Evolutionary conservation across 192 early-diverging fungal genomes (phyloP), one percentile per base, ranked within the genome.

Genomic region (Coemansia sp.): DNA sequence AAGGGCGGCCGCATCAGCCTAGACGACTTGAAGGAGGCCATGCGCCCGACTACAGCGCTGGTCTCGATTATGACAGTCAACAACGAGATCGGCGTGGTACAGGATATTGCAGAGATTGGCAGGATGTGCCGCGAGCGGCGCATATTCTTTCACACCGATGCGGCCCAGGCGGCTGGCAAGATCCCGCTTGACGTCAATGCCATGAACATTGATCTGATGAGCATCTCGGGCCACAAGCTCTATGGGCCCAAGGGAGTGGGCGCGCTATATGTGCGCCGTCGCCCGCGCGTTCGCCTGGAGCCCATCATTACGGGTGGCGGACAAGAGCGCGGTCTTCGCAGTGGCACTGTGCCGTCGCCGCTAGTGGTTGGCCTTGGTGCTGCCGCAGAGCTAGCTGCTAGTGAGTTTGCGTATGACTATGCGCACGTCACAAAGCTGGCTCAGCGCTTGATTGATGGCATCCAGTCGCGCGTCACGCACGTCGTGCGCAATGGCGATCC

Each of bases 201-300:
- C 31, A 93, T 94, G 91, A 94, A 97, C 76, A 87, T 97, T 61
- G 97, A 98, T 70, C 84, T 98, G 42, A 90, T 98, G 90, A 94
- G 93, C 67, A 94, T 98, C 46, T 94, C 92, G 31, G 97, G 97
- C 10, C 97, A 98, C 84, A 98, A 98, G 83, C 73, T 98, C 41
- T 98, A 98, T 66, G 97, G 95, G n/a, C 97, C 97, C 57, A 96
- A 97, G 76, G 96, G 96, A 19, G 87, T 98, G 42, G 97, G 97
- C 29, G 95, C 94, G 1, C 72, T 97, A 9, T 98, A 95, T 65
- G 94, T 96, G 29, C 90, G 97, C 42, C 87, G 97, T 45, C 85
- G 95, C 49, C 97, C 97, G 24, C 87, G 97, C 58, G 97, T 98
- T 29, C 88, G 97, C 58, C 77, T 98, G 32, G 93, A 96, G 66